Evolutionary conservation across 78 protist genomes (phyloP), one percentile per base, ranked within the genome.

Genomic region (Dictyostelium firmibasis): DNA sequence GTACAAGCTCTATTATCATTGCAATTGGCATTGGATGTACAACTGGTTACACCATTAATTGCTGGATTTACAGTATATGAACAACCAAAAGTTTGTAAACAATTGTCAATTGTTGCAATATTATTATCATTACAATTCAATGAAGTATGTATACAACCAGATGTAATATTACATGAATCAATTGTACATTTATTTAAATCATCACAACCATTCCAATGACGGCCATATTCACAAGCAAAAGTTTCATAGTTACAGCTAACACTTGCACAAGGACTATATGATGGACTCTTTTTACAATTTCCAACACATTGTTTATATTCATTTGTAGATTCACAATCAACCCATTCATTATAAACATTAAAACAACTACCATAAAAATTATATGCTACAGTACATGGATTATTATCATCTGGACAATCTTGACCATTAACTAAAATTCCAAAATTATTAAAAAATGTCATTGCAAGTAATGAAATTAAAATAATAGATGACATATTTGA

Each of bases 131-230:
- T n/a, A 79, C 92, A 87, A 31, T 27, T 29, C 0, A 41, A 4
- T 16, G 29, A 0, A 2, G 23, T 18, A 27, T 38, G 25, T 10
- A 76, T 38, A 62, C 75, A 36, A 47, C 86, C 72, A 50, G 43
- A 78, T 5, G 14, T 23, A 10, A 7, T 23, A 53, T 35, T 33
- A 25, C 94, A 91, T 9, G 53, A 23, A 35, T 91, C 86, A 11
- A 67, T 20, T 4, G 94, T 91, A 74, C 94, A 91, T 36, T 23
- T 62, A 50, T 91, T 81, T 33, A 8, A 33, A 83, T 91, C 94
- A 20, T 50, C 41, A 81, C 86, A 81, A 69, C 53, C 78, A 14
- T 53, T 29, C 20, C 33, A 38, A 74, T 11, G 1, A 41, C 25
- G 43, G 11, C 75, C 75, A 25, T 27, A 67, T 8, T 25, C 70